Evolutionary conservation across 2,329 filamentous ascomycete species (phyloP).

Genomic region (Diaporthe sp.): DNA sequence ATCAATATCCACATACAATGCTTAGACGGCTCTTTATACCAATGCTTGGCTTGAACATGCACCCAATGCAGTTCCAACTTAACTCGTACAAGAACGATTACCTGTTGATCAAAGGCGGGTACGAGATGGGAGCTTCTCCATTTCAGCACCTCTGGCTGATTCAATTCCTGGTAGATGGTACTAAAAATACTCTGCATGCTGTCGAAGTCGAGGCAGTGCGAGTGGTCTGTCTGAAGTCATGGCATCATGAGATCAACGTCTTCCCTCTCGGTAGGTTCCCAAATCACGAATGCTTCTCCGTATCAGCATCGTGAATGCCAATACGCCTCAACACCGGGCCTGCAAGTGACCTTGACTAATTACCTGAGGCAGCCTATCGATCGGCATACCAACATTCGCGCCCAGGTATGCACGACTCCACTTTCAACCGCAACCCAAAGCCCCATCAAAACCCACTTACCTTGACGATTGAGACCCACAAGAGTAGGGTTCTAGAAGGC

Average conservation of each 20-base stretch:
- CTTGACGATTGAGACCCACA: not conserved
- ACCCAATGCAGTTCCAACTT: not conserved
- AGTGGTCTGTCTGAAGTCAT: not conserved
- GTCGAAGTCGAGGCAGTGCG: not conserved
- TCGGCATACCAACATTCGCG: too few relatives aligned
- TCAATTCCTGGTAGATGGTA: not conserved
- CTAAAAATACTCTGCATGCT: not conserved
- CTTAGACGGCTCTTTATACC: not conserved
- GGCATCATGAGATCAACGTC: not conserved
- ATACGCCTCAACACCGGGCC: too few relatives aligned
- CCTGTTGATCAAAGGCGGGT: not conserved
- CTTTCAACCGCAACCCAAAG: not conserved
- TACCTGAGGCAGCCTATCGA: not conserved
- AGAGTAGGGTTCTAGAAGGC: not conserved
- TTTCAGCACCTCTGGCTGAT: not conserved
- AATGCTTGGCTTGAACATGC: not conserved
- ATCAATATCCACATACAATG: not conserved
- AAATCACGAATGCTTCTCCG: too few relatives aligned
- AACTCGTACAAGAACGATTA: not conserved
- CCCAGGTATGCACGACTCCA: not conserved
- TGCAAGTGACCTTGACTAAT: not conserved
- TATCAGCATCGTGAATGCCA: not conserved
- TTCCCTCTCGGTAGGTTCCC: not conserved
- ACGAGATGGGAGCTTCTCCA: not conserved
- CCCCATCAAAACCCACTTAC: not conserved